Evolutionary conservation across 768 basidiomycete species (phyloP).

Genomic region (Pholiota conissans): DNA sequence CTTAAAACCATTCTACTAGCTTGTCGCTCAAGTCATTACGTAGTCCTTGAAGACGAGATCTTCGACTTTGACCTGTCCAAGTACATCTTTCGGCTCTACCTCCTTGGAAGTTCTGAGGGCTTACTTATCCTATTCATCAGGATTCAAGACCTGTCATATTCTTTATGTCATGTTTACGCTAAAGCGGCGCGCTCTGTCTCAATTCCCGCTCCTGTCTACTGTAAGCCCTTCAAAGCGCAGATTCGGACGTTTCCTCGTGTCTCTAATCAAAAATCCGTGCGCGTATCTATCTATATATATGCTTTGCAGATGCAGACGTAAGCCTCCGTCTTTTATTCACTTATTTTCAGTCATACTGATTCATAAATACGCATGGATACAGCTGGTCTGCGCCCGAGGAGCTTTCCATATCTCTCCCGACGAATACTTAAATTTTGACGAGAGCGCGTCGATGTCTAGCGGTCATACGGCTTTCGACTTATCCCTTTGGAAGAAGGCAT

Average conservation of each 20-base stretch:
- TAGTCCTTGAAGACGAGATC: slow-evolving; percentile 22
- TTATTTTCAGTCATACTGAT: background rate
- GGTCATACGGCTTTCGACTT: slow-evolving; percentile 15
- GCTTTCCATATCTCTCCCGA: slow-evolving; percentile 16
- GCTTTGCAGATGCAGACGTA: slow-evolving; percentile 23
- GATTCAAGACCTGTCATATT: slow-evolving; percentile 23
- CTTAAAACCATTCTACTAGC: slow-evolving; percentile 10
- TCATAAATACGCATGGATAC: too few species aligned
- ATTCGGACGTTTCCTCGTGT: too few species aligned
- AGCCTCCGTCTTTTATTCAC: background rate
- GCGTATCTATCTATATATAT: too few species aligned
- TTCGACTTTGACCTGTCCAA: too few species aligned
- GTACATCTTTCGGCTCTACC: too few species aligned
- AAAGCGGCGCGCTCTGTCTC: slow-evolving; percentile 32
- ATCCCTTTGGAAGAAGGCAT: slow-evolving; percentile 13
- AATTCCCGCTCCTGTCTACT: slow-evolving; percentile 31
- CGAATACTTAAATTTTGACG: slow-evolving; percentile 7
- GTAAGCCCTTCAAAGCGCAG: too few species aligned
- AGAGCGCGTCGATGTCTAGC: slow-evolving; percentile 9
- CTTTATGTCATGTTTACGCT: slow-evolving; percentile 27
- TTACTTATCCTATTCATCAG: slow-evolving; percentile 10
- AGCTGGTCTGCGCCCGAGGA: slow-evolving; percentile 23
- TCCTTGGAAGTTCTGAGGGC: background rate
- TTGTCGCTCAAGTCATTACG: slow-evolving; percentile 25
- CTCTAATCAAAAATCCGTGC: too few species aligned